Base-by-base conservation (phyloP, 192 early-diverging fungal genomes). In the Fimicolochytrium jonesii region DNA sequence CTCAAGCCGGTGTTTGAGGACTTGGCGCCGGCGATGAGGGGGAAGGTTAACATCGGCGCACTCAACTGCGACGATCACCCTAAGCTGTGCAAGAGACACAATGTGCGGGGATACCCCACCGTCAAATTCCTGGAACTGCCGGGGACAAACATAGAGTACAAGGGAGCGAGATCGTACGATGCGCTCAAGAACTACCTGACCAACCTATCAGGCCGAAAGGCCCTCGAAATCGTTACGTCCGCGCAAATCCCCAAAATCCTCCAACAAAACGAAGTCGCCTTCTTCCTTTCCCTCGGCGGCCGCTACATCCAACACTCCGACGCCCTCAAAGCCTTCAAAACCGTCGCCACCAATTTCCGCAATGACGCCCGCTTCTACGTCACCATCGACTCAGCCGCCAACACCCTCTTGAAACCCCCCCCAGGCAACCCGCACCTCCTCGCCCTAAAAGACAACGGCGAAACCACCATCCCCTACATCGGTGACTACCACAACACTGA, bases 41-140 rank as follows among this genome's bases (percentile, higher is more conserved):
- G 86, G 30, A 75, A 78, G 31, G 79, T 94, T 56, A 93, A 93
- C 64, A 73, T 95, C 25, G 94, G 84, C 31, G 77, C 87, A 55
- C 86, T 97, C 25, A 89, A 97, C 72, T 97, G 94, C 73, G 87
- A 86, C 22, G 71, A 73, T 26, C 73, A 85, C 63, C 64, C 59
- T 35, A 60, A 34, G 17, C n/a, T 90, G 23, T 94, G 92, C 67
- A 43, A 68, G 5, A 62, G 81, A n/a, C 82, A 81, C 60, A 75
- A 78, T 34, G 78, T 97, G 23, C 70, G 77, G 36, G 91, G 88
- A n/a, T 95, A 88, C 69, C 94, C 94, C 26, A 94, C 93, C 10
- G 77, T 97, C 47, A 84, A 81, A 61, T 83, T 87, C 45, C 35
- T 73, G 28, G 64, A 68, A 32, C 54, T 60, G 25, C 60, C 75